phyloP scores from a whole-genome alignment of 2,329 filamentous ascomycete species.

The Xylariomycetidae sp. region DNA sequence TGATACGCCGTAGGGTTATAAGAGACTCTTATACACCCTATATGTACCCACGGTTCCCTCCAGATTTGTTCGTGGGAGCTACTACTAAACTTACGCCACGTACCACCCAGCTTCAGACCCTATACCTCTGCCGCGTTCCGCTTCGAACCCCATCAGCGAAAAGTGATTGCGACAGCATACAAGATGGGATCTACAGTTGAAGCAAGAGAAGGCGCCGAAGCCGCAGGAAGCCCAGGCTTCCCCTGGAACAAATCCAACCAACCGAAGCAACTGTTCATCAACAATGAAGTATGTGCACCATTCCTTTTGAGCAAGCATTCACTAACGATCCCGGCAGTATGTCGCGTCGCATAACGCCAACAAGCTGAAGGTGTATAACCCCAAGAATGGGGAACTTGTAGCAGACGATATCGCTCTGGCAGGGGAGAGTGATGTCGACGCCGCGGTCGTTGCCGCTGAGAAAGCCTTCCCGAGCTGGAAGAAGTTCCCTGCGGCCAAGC shows the following conservation, averaged over 20 bases:
- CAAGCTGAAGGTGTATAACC: slow-evolving; percentile 43
- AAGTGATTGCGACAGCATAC: too few relatives aligned
- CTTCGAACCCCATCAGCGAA: too few relatives aligned
- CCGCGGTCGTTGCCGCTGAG: slow-evolving; percentile 41
- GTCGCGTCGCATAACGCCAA: slow-evolving; percentile 36
- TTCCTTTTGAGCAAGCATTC: neutral
- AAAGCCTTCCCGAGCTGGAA: slow-evolving; percentile 35
- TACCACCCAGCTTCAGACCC: too few relatives aligned
- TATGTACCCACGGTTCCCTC: too few relatives aligned
- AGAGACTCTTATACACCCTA: too few relatives aligned
- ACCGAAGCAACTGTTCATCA: slow-evolving; percentile 32
- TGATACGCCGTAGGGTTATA: too few relatives aligned
- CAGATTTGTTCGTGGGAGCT: too few relatives aligned
- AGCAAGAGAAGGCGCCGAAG: too few relatives aligned
- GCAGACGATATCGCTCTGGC: slow-evolving; percentile 41
- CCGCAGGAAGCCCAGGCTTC: too few relatives aligned
- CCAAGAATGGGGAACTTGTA: slow-evolving; percentile 41
- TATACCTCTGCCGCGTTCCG: too few relatives aligned
- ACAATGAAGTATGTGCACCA: slow-evolving; percentile 26
- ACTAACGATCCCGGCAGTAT: slow-evolving; percentile 18
- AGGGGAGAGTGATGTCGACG: slow-evolving; percentile 40
- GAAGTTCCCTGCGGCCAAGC: slow-evolving; percentile 31
- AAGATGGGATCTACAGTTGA: too few relatives aligned
- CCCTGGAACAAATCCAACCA: slow-evolving; percentile 26
- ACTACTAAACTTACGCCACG: too few relatives aligned